These are phyloP conservation scores for Daldinia sp. DNA, from an alignment of 2,329 filamentous ascomycete genomes.

Conservation along the genomic window DNA sequence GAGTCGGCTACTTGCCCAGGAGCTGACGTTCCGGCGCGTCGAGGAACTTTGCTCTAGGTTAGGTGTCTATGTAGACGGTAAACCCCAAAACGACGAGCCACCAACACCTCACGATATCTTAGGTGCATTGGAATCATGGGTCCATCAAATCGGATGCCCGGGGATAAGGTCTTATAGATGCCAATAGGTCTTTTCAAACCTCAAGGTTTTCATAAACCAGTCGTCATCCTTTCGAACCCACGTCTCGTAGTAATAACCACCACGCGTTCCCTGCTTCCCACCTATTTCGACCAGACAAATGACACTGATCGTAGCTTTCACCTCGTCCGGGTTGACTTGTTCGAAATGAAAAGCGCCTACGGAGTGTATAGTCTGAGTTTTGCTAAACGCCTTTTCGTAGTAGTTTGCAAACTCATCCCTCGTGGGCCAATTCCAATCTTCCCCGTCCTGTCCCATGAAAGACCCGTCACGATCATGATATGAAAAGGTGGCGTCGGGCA, in stretches of 20 bases:
- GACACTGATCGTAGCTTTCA: not conserved
- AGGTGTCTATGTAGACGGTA: not conserved
- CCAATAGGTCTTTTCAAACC: not conserved
- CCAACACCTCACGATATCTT: not conserved
- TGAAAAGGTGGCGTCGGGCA: not conserved
- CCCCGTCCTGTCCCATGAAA: not conserved
- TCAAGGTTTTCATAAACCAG: not conserved
- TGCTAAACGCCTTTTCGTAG: not conserved
- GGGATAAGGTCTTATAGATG: not conserved
- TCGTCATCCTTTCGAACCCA: slow-evolving; percentile 3
- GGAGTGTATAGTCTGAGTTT: not conserved
- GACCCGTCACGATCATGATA: not conserved
- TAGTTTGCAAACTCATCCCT: not conserved
- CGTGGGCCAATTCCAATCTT: not conserved
- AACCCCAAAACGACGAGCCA: not conserved
- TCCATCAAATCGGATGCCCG: not conserved
- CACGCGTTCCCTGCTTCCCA: not conserved
- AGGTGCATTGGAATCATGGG: not conserved
- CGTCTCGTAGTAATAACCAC: slow-evolving; percentile 1
- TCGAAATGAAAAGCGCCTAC: not conserved
- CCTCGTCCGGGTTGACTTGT: not conserved
- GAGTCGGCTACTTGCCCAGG: not conserved
- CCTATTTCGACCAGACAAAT: not conserved
- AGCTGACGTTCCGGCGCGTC: not conserved
- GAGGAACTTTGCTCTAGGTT: not conserved